Evolutionary conservation across 2,329 filamentous ascomycete genomes (phyloP).

Genomic region (Hymenoscyphus occultus): DNA sequence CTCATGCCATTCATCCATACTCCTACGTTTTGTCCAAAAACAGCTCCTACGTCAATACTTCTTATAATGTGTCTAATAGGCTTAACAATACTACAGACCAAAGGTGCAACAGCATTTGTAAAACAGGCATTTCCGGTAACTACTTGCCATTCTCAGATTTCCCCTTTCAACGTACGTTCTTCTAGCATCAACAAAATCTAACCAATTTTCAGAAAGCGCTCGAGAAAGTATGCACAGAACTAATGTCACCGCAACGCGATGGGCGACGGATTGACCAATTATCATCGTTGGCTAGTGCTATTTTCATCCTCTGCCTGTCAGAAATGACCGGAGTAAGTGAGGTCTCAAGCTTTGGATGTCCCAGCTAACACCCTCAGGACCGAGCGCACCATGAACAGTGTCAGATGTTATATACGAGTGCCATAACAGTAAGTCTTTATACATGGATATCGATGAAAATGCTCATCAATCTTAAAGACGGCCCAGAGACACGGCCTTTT

Average conservation of each 20-base stretch:
- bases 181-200: not conserved
- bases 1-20: slow-evolving; percentile 52
- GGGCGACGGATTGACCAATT: slow-evolving; percentile 25
- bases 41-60: slow-evolving; percentile 44
- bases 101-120: slow-evolving; percentile 47
- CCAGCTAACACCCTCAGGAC: slow-evolving; percentile 10
- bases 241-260: slow-evolving; percentile 21
- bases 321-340: slow-evolving; percentile 27
- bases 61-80: slow-evolving; percentile 53
- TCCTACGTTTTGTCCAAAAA: slow-evolving; percentile 50
- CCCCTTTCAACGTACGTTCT: not conserved
- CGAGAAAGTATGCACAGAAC: slow-evolving; percentile 25
- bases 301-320: slow-evolving; percentile 24
- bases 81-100: slow-evolving; percentile 49
- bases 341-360: not conserved
- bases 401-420: slow-evolving; percentile 47
- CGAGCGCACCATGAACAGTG: slow-evolving; percentile 39
- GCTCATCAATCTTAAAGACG: slow-evolving; percentile 32
- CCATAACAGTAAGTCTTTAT: slow-evolving; percentile 41
- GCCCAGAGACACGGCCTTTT: slow-evolving; percentile 51
- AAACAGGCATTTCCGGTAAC: slow-evolving; percentile 30
- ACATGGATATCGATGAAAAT: not conserved
- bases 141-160: not conserved
- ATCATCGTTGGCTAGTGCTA: slow-evolving; percentile 25
- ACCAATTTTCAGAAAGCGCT: slow-evolving; percentile 21